phyloP scores from a whole-genome alignment of 2,329 filamentous ascomycete species.

The Aaosphaeria arxii region DNA sequence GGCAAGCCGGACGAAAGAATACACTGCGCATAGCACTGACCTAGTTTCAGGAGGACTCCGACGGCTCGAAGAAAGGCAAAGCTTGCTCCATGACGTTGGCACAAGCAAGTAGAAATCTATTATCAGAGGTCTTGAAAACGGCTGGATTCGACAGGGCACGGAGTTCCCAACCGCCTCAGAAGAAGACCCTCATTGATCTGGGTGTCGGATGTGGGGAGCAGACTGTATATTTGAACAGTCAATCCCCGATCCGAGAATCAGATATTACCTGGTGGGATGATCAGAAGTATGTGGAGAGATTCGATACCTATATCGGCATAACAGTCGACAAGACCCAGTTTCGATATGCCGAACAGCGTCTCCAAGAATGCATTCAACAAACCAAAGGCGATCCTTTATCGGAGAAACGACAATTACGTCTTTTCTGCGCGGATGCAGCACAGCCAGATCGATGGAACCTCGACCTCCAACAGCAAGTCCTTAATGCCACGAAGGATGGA shows the following conservation, averaged over 20 bases:
- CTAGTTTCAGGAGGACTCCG: no score
- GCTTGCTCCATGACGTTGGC: conserved; percentile 14
- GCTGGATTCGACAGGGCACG: conserved; percentile 36
- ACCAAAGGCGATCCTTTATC: background rate
- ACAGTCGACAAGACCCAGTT: conserved; percentile 50
- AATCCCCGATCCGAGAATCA: conserved; percentile 6
- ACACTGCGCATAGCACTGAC: no score
- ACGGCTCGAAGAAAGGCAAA: background rate
- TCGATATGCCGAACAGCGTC: conserved; percentile 23
- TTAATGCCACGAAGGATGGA: background rate
- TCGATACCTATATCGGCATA: conserved; percentile 49
- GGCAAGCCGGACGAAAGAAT: background rate
- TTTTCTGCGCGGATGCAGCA: conserved; percentile 53
- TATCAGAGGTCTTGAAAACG: conserved; percentile 46
- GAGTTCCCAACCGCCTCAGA: conserved; percentile 2
- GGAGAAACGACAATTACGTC: conserved; percentile 16
- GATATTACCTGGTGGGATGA: conserved; percentile 17
- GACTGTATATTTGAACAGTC: conserved; percentile 43
- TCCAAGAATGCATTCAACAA: conserved; percentile 6
- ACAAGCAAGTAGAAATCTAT: conserved; percentile 51
- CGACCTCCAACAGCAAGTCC: conserved; percentile 16
- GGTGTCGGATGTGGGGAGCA: conserved; percentile 62
- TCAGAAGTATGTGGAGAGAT: conserved; percentile 3
- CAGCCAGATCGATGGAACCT: conserved; percentile 44
- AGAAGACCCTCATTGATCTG: conserved; percentile 47